Evolutionary conservation across 768 basidiomycete genomes (phyloP).

Genomic region (Myochromella boudieri): DNA sequence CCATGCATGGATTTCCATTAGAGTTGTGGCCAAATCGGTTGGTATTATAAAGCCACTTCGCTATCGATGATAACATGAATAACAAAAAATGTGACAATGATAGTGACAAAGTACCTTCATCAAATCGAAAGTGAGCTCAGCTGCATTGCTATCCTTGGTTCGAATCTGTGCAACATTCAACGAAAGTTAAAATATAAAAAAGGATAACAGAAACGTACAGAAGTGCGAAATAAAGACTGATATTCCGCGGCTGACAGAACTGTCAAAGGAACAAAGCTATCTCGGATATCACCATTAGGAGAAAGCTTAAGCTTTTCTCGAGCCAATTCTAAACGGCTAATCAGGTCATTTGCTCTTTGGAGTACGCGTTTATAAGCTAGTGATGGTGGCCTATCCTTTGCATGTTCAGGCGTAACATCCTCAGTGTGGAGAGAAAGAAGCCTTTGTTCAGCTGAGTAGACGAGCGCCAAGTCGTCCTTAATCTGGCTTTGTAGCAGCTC

Average conservation of each 20-base stretch:
- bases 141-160: conserved; percentile 45
- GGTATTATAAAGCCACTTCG: conserved; percentile 41
- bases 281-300: conserved; percentile 9
- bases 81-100: neutral
- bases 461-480: conserved; percentile 31
- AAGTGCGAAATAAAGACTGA: conserved; percentile 50
- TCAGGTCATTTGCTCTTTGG: conserved; percentile 30
- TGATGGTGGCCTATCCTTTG: neutral
- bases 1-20: conserved; percentile 51
- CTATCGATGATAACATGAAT: conserved; percentile 25
- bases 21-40: conserved; percentile 40
- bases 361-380: conserved; percentile 35
- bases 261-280: conserved; percentile 36
- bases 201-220: conserved; percentile 33
- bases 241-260: conserved; percentile 54
- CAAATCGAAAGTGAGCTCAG: conserved; percentile 49
- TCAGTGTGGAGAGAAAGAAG: conserved; percentile 3
- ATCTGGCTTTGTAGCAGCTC: conserved; percentile 19
- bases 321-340: conserved; percentile 32
- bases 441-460: conserved; percentile 35
- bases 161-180: conserved; percentile 37
- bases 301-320: conserved; percentile 18
- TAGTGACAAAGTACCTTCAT: conserved; percentile 46
- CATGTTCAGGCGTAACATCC: neutral
- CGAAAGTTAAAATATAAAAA: neutral